These are phyloP conservation scores for Aureobasidium zeae DNA, from an alignment of 2,329 filamentous ascomycete species.

Conservation along the genomic window DNA sequence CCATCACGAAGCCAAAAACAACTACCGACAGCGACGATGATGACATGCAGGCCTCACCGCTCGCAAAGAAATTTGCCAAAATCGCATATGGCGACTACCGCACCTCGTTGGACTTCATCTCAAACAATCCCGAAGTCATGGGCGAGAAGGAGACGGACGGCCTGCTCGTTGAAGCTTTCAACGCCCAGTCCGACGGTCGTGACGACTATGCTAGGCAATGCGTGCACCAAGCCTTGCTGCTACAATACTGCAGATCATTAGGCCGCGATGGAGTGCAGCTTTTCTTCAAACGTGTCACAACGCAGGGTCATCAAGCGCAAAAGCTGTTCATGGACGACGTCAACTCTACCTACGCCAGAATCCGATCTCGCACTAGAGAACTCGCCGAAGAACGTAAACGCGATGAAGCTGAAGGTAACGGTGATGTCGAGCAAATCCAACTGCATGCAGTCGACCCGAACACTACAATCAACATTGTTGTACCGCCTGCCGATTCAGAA, in stretches of 20 bases:
- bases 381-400: conserved; percentile 52
- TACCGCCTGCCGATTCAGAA: conserved; percentile 64
- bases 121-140: conserved; percentile 67
- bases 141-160: conserved; percentile 83
- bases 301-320: conserved; percentile 77
- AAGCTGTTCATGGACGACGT: conserved; percentile 92
- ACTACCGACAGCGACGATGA: conserved; percentile 56
- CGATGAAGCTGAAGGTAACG: conserved; percentile 41
- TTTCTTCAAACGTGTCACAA: conserved; percentile 95
- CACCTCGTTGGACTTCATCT: conserved; percentile 65
- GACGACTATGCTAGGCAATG: conserved; percentile 53
- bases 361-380: conserved; percentile 66
- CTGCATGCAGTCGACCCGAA: conserved; percentile 93
- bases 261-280: conserved; percentile 79
- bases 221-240: conserved; percentile 82
- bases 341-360: conserved; percentile 73
- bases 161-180: conserved; percentile 83
- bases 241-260: conserved; percentile 90
- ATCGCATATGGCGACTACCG: conserved; percentile 70
- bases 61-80: conserved; percentile 71
- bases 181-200: conserved; percentile 67
- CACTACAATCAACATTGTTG: conserved; percentile 77
- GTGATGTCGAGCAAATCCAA: conserved; percentile 89
- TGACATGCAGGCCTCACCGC: conserved; percentile 63
- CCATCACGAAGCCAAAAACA: conserved; percentile 31